Percentiles rank a stretch among this genome's conserved stretches.
Evolutionary conservation across 106 monocot species (phyloP).

Genomic region (Vanilla planifolia): DNA sequence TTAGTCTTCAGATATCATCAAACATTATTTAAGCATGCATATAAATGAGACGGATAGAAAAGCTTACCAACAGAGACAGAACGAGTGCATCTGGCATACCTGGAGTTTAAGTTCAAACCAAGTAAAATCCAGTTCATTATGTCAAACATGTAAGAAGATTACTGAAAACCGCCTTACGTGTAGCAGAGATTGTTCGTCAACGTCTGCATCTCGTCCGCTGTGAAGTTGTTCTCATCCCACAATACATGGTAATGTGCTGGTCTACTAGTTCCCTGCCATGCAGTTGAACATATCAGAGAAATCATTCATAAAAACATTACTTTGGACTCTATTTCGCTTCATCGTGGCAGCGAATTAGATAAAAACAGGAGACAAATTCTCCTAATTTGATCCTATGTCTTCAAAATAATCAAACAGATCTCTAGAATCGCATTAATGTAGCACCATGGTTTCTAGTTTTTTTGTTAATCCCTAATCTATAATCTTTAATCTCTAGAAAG

Average conservation of each 20-base stretch:
- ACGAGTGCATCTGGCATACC: constrained; percentile 86
- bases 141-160: background rate
- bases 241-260: constrained; percentile 91
- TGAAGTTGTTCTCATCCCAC: constrained; percentile 90
- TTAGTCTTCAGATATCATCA: too few species aligned
- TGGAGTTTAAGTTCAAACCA: constrained; percentile 13
- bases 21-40: background rate
- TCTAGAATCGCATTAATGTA: too few species aligned
- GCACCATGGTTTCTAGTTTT: too few species aligned
- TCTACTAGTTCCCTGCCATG: constrained; percentile 66
- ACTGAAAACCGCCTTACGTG: constrained; percentile 37
- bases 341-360: too few species aligned
- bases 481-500: too few species aligned
- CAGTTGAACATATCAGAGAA: too few species aligned
- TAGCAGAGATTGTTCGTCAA: constrained; percentile 90
- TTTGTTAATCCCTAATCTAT: too few species aligned
- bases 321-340: too few species aligned
- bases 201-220: constrained; percentile 80
- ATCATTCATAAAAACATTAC: too few species aligned
- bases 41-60: background rate
- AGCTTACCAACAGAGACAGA: constrained; percentile 85
- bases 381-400: too few species aligned
- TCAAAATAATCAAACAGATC: too few species aligned
- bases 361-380: too few species aligned
- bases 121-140: background rate